Base-by-base conservation (phyloP, 305 asterid genomes). In the Fraxinus sp. region DNA sequence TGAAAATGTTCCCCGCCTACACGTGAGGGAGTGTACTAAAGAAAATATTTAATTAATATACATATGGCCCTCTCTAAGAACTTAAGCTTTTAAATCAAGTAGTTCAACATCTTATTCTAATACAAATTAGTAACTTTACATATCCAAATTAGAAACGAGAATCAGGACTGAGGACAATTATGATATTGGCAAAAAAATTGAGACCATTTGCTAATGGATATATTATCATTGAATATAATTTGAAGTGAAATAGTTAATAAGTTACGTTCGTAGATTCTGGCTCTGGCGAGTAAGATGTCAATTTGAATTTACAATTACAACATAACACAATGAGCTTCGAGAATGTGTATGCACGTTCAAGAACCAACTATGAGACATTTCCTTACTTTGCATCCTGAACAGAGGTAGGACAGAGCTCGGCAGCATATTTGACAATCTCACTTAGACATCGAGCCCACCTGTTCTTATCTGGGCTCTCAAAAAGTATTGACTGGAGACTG, bases 371-470 rank as follows among this genome's bases (percentile, higher is more conserved):
- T 74, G 55, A 81, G 76, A 80, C 44, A 72, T 74, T 84, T 30
- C 0, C 28, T 26, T 26, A 26, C 28, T 26, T 26, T 26, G 99
- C 98, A 62, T 92, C 97, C 92, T 90, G 96, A 88, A 94, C 97
- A 79, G 99, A 93, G 87, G 91, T 88, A 79, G 98, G 99, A 81
- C 99, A 97, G 52, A 97, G 97, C 87, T 92, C 97, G 28, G 97
- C 91, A 62, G 98, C 97, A 83, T 97, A 94, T 87, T 93, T 95
- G 71, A 95, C 97, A 82, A 95, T 92, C 88, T 97, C 98, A 84
- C 98, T 93, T 55, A 97, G 91, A 86, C 99, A 97, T 62, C 97
- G 97, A 80, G 98, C 98, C 98, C 97, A 94, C 91, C 99, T 91
- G 84, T 95, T 93, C 91, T 97, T 97, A 84, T 97, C 99, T 70